Percentiles rank a stretch among this genome's conserved stretches.
Evolutionary conservation across 1,284 basidiomycete species (phyloP).

Genomic region (Tetrapyrgos nigripes): DNA sequence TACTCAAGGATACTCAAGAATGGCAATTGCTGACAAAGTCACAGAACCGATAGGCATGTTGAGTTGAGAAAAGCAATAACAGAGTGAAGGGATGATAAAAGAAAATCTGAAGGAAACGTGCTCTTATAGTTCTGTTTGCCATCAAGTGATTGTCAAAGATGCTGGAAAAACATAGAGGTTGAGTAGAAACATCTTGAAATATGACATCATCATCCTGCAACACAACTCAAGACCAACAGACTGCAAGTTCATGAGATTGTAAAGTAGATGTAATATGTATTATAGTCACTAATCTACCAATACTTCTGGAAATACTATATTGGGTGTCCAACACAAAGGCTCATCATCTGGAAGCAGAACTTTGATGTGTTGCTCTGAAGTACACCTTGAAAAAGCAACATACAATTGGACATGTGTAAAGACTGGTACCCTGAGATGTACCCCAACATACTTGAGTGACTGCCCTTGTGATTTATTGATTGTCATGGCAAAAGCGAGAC

Average conservation of each 20-base stretch:
- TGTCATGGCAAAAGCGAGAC: slow-evolving; percentile 42
- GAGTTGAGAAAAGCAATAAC: not conserved
- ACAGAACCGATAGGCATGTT: not conserved
- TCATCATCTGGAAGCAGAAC: slow-evolving; percentile 22
- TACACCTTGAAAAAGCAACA: slow-evolving; percentile 33
- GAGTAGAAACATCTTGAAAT: not conserved
- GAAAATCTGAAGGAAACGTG: not conserved
- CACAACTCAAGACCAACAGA: too few relatives aligned
- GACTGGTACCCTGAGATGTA: slow-evolving; percentile 33
- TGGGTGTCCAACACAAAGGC: not conserved
- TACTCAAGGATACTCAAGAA: not conserved
- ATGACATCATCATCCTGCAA: not conserved
- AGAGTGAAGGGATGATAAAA: not conserved
- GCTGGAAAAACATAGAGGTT: not conserved
- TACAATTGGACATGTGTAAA: slow-evolving; percentile 41
- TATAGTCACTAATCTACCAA: not conserved
- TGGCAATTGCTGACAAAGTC: not conserved
- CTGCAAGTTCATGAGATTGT: not conserved
- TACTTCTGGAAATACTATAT: slow-evolving; percentile 27
- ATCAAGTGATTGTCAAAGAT: not conserved
- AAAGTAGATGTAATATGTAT: too few relatives aligned
- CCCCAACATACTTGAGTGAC: slow-evolving; percentile 34
- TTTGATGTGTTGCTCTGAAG: slow-evolving; percentile 22
- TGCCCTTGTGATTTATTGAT: slow-evolving; percentile 49
- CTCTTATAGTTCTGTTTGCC: not conserved